phyloP scores from a whole-genome alignment of 2,329 filamentous ascomycete species.

The Fusarium zealandicum region DNA sequence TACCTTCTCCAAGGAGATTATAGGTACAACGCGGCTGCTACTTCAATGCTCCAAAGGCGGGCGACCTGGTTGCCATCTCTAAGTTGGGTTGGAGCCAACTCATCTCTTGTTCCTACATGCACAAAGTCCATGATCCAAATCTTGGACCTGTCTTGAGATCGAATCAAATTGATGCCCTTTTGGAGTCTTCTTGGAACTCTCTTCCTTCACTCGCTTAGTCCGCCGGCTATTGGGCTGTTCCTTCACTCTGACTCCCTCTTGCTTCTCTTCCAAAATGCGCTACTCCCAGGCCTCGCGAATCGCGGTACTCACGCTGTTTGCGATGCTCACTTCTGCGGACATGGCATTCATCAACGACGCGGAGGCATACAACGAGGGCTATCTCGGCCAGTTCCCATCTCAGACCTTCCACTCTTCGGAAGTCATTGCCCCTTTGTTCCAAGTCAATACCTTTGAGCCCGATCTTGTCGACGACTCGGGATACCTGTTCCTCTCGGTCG shows the following conservation, averaged over 20 bases:
- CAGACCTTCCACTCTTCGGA: slow-evolving; percentile 32
- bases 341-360: slow-evolving; percentile 20
- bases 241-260: background rate
- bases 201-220: background rate
- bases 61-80: background rate
- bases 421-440: slow-evolving; percentile 32
- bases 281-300: background rate
- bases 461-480: slow-evolving; percentile 28
- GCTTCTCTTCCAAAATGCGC: slow-evolving; percentile 17
- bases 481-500: slow-evolving; percentile 31
- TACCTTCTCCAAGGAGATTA: too few species aligned
- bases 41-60: background rate
- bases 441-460: slow-evolving; percentile 30
- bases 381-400: slow-evolving; percentile 30
- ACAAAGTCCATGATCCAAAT: background rate
- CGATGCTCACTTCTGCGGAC: slow-evolving; percentile 18
- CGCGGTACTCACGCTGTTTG: slow-evolving; percentile 1
- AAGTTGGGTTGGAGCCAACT: too few species aligned
- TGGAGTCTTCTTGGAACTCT: slow-evolving; percentile 34
- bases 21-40: background rate
- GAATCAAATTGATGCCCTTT: slow-evolving; percentile 19
- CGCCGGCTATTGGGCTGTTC: background rate
- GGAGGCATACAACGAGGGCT: slow-evolving; percentile 25
- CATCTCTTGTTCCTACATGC: slow-evolving; percentile 20
- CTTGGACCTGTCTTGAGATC: slow-evolving; percentile 8